Evolutionary conservation across 2,329 filamentous ascomycete species (phyloP).

Genomic region (Venturia asperata): DNA sequence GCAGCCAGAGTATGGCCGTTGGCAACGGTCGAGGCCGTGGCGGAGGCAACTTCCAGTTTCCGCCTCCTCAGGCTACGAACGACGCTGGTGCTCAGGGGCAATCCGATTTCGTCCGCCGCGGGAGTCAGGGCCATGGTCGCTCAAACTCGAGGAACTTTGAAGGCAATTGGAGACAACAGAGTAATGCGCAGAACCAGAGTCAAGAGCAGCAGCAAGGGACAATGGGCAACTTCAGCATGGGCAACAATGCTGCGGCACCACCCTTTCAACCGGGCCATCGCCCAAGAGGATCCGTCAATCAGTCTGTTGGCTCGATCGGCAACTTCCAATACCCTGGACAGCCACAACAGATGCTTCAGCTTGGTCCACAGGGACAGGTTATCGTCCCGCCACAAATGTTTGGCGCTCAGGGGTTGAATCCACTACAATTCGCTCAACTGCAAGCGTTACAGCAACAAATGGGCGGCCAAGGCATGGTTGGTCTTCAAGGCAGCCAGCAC

Average conservation of each 20-base stretch:
- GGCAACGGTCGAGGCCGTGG: slow-evolving; percentile 62
- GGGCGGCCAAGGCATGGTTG: slow-evolving; percentile 62
- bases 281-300: slow-evolving; percentile 73
- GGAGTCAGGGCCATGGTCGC: slow-evolving; percentile 71
- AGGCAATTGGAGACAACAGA: slow-evolving; percentile 91
- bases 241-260: slow-evolving; percentile 61
- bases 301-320: slow-evolving; percentile 75
- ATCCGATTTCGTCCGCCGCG: slow-evolving; percentile 66
- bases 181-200: slow-evolving; percentile 42
- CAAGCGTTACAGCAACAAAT: slow-evolving; percentile 88
- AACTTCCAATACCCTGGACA: slow-evolving; percentile 83
- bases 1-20: slow-evolving; percentile 87
- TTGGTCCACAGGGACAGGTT: slow-evolving; percentile 76
- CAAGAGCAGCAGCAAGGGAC: slow-evolving; percentile 40
- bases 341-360: slow-evolving; percentile 67
- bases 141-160: slow-evolving; percentile 91
- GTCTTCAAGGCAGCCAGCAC: slow-evolving; percentile 63
- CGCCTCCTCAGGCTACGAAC: slow-evolving; percentile 45
- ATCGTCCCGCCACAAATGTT: slow-evolving; percentile 79
- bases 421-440: slow-evolving; percentile 80
- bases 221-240: slow-evolving; percentile 60
- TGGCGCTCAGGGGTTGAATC: slow-evolving; percentile 75
- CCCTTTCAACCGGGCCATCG: slow-evolving; percentile 92
- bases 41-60: slow-evolving; percentile 67
- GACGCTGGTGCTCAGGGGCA: slow-evolving; percentile 40